Evolutionary conservation across 345 rosid genomes (phyloP).

Genomic region (Gossypium rotundifolium): DNA sequence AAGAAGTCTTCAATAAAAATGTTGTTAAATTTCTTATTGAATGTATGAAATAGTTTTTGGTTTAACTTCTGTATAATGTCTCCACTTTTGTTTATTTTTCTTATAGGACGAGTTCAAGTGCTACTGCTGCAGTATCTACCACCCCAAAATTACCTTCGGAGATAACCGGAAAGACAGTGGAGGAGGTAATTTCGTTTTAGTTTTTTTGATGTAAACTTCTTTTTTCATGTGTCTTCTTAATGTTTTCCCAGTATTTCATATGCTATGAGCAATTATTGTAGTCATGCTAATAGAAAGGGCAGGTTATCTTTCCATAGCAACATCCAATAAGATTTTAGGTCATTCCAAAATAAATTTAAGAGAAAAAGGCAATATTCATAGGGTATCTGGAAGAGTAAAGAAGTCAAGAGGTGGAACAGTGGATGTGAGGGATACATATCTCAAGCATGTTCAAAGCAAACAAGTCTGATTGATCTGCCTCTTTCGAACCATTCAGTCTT

Average conservation of each 20-base stretch:
- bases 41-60: neutral
- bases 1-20: neutral
- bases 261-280: neutral
- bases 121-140: constrained; percentile 37
- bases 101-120: constrained; percentile 50
- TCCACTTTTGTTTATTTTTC: constrained; percentile 7
- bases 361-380: neutral
- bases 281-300: neutral
- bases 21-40: neutral
- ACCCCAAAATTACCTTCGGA: constrained; percentile 81
- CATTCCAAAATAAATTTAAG: neutral
- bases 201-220: neutral
- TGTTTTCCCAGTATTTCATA: neutral
- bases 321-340: neutral
- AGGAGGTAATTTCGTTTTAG: constrained; percentile 54
- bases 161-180: constrained; percentile 85
- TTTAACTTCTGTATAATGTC: neutral
- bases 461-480: neutral
- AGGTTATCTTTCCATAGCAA: neutral
- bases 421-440: neutral
- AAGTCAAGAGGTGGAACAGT: neutral
- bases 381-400: neutral
- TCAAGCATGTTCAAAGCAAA: neutral
- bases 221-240: neutral
- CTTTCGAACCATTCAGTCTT: neutral